Percentiles rank a stretch among this genome's conserved stretches.
These are phyloP conservation scores for Drosera spatulata DNA, from an alignment of 179 eudicot genomes.

Conservation along the genomic window DNA sequence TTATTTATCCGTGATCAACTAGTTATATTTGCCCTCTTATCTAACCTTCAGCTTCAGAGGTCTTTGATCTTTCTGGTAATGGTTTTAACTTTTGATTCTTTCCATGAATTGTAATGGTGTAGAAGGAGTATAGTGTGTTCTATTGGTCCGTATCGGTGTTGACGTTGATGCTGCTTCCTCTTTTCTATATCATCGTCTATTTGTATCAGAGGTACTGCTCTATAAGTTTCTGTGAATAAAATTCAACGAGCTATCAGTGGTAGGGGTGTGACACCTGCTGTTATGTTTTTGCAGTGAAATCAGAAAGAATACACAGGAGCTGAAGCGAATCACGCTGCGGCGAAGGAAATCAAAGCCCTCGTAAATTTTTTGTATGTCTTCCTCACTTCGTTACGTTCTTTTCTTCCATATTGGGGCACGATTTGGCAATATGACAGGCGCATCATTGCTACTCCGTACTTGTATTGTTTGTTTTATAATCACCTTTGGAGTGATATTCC, in stretches of 20 bases:
- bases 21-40: too few relatives aligned
- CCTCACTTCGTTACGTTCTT: too few relatives aligned
- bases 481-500: too few relatives aligned
- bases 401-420: too few relatives aligned
- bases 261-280: constrained; percentile 1
- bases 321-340: constrained; percentile 54
- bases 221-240: background rate
- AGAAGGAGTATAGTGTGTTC: constrained; percentile 71
- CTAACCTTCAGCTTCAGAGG: too few relatives aligned
- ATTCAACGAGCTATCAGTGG: background rate
- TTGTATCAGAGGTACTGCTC: constrained; percentile 63
- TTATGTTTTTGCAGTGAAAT: constrained; percentile 45
- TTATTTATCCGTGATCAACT: too few relatives aligned
- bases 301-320: constrained; percentile 54
- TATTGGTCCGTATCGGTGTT: constrained; percentile 69
- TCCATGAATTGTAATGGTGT: constrained; percentile 16
- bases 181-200: constrained; percentile 70
- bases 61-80: background rate
- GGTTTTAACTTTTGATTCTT: background rate
- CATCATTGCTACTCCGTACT: too few relatives aligned
- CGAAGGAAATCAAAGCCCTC: constrained; percentile 64
- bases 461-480: too few relatives aligned
- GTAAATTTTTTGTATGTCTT: constrained; percentile 7
- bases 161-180: constrained; percentile 82
- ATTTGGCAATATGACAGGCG: too few relatives aligned